Percentiles rank a stretch among this genome's conserved stretches.
These are phyloP conservation scores for Penicillium verhagenii DNA, from an alignment of 495 filamentous ascomycete species.

Conservation along the genomic window DNA sequence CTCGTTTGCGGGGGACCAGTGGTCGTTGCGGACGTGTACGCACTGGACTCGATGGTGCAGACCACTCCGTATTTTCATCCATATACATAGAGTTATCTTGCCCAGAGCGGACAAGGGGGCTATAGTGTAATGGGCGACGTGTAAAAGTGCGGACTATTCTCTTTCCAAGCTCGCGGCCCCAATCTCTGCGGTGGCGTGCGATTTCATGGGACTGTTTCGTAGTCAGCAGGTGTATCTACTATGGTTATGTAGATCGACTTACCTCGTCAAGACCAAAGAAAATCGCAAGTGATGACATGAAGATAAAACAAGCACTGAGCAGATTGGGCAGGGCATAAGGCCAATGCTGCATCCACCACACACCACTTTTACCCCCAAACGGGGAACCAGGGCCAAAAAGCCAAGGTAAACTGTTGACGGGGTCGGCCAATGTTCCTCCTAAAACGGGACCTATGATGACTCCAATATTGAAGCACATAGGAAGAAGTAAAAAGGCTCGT, in stretches of 20 bases:
- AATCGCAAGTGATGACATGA: slow-evolving; percentile 44
- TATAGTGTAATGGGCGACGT: slow-evolving; percentile 29
- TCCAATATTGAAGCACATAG: slow-evolving; percentile 75
- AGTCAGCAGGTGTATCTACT: slow-evolving; percentile 7
- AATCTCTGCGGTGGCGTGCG: slow-evolving; percentile 45
- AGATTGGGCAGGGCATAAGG: slow-evolving; percentile 65
- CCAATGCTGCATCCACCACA: slow-evolving; percentile 60
- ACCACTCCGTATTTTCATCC: slow-evolving; percentile 30
- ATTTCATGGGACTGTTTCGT: slow-evolving; percentile 47
- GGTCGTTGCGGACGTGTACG: slow-evolving; percentile 17
- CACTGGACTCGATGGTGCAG: slow-evolving; percentile 26
- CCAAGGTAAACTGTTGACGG: slow-evolving; percentile 59
- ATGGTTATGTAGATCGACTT: slow-evolving; percentile 4
- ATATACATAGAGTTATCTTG: slow-evolving; percentile 34
- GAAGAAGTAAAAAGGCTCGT: slow-evolving; percentile 75
- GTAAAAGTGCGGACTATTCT: slow-evolving; percentile 36
- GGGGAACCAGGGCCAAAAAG: slow-evolving; percentile 62
- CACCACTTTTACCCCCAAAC: slow-evolving; percentile 49
- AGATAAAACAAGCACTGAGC: slow-evolving; percentile 55
- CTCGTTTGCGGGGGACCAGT: slow-evolving; percentile 26
- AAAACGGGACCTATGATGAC: slow-evolving; percentile 65
- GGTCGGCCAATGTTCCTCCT: slow-evolving; percentile 73
- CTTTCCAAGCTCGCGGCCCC: slow-evolving; percentile 48
- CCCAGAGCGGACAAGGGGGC: slow-evolving; percentile 22
- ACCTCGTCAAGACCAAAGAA: slow-evolving; percentile 62